Base-by-base conservation (phyloP, 257 asterid species). In the Nicotiana sylvestris region DNA sequence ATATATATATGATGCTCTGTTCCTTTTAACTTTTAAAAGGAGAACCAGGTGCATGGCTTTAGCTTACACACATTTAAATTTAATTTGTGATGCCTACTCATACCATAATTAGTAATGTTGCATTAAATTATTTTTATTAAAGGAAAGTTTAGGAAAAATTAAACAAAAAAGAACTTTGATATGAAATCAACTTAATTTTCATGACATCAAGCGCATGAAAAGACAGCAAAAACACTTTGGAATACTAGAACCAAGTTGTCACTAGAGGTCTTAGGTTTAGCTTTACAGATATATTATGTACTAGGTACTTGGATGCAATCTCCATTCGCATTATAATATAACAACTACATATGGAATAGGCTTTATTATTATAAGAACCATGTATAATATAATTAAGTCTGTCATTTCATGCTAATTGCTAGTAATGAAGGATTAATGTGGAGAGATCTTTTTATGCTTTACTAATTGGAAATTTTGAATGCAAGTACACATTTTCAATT, bases 51-150 rank as follows among this genome's bases (percentile, higher is more conserved):
- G 85, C 51, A n/a, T 68, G 5, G 25, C 17, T 39, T 60, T 21
- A 21, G 21, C 21, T 1, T 13, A 33, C 53, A 67, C 55, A 66
- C 69, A 83, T 43, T 66, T 49, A 70, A 82, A 78, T 64, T 66
- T n/a, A 72, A 56, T 33, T 46, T n/a, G 58, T 66, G 2, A 33
- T 43, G 21, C 21, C 15, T 79, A 62, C 82, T 86, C 85, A 86
- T 90, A 84, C 97, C 72, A 84, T 88, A 89, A 85, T 64, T 87
- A 85, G 93, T 65, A 89, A 83, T 43, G 55, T 76, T 43, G 57
- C 84, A 35, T 32, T 83, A 10, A 74, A 74, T 86, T 82, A 51
- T 27, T 4, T 25, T 43, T 27, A 35, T 25, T 43, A 49, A 68
- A 57, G 82, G 37, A 70, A 69, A 32, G 33, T 62, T 80, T 16